Conservation (phyloP, 371 early-diverging fungal species). For the Phascolomyces articulosus region DNA sequence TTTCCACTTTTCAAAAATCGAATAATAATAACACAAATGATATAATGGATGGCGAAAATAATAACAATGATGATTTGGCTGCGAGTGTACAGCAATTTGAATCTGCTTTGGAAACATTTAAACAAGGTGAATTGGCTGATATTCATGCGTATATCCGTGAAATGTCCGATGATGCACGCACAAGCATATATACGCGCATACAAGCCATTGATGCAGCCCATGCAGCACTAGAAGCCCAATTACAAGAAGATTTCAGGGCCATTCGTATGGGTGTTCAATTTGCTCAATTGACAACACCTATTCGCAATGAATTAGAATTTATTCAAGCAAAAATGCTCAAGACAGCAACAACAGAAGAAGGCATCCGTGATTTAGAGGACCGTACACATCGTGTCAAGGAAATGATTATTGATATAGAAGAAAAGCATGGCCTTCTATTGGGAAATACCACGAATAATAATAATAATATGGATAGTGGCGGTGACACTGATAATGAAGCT, state of each 20-base stretch:
- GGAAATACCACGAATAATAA: neutral
- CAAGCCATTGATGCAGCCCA: constrained; percentile 34
- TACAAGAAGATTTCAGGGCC: constrained; percentile 16
- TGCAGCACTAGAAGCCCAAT: constrained; percentile 25
- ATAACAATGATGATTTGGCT: constrained; percentile 11
- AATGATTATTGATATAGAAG: constrained; percentile 16
- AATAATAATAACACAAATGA: neutral
- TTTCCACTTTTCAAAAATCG: neutral
- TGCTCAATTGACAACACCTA: constrained; percentile 17
- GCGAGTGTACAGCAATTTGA: constrained; percentile 13
- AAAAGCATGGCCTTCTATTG: constrained; percentile 10
- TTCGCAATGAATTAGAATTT: constrained; percentile 53
- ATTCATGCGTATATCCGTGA: constrained; percentile 10
- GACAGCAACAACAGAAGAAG: constrained; percentile 39
- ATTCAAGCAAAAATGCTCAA: constrained; percentile 52
- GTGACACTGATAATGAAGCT: neutral
- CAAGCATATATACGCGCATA: constrained; percentile 17
- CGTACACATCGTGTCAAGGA: constrained; percentile 23
- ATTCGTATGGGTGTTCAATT: constrained; percentile 16
- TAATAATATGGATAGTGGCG: neutral
- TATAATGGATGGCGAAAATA: neutral
- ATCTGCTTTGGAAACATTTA: constrained; percentile 2
- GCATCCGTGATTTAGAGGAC: constrained; percentile 39
- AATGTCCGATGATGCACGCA: constrained; percentile 17
- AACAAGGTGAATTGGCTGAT: constrained; percentile 14